Base-by-base conservation (phyloP, 169 alveolate genomes). In the Besnoitia besnoiti region DNA sequence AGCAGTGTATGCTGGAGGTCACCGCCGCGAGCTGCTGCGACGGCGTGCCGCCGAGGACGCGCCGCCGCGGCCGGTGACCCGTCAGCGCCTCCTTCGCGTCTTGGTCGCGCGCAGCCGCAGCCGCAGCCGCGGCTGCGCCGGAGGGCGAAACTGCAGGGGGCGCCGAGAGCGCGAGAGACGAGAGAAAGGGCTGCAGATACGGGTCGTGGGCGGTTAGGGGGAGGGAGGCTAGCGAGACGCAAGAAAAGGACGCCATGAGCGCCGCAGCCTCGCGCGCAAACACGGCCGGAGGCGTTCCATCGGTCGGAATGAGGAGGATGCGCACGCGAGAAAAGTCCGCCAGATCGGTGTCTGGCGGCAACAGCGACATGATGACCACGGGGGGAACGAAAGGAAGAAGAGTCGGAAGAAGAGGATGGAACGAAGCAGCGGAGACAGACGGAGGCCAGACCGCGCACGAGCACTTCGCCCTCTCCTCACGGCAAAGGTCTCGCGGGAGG, bases 231-330 rank as follows among this genome's bases (percentile, higher is more conserved):
- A 73, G 40, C 21, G 89, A 44, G n/a, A 76, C 46, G 42, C 39
- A 89, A n/a, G 93, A 46, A 61, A 89, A 89, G 40, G 73, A 50
- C 27, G 39, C 40, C 35, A 61, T 39, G 33, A 89, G 80, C 40
- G 77, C 50, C 33, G 84, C 37, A 49, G 89, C 55, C 47, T 73
- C 51, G 5, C 59, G 61, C 40, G 89, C 50, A 14, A 49, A 33
- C 14, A 89, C 35, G 7, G 87, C 82, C 19, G 93, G 89, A 27
- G 93, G 89, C 35, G 89, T 89, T 3, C 61, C 85, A 0, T 21
- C 93, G 12, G 89, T 50, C 16, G 93, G 93, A 51, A 73, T 59
- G 42, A 89, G 89, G n/a, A 89, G 61, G n/a, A 89, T 80, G 42
- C 88, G 76, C 39, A 89, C 80, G 50, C 88, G 49, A 27, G 75